Conservation (phyloP, 106 monocot genomes). For the Narthecium ossifragum region DNA sequence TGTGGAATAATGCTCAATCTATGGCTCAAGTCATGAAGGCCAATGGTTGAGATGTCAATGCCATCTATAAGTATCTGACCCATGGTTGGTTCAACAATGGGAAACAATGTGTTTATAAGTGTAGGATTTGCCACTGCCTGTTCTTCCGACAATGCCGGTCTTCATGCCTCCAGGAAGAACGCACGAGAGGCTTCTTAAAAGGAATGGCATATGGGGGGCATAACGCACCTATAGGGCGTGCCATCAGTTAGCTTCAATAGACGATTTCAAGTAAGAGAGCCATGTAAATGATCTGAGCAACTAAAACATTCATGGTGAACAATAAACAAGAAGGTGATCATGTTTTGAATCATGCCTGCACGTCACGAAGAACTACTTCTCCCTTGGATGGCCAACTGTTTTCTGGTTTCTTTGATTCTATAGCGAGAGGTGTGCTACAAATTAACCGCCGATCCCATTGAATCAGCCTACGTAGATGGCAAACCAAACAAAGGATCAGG, state of each 20-base stretch:
- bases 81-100: constrained; percentile 57
- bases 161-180: constrained; percentile 66
- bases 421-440: no score
- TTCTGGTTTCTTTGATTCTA: no score
- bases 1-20: constrained; percentile 80
- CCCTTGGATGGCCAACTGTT: constrained; percentile 85
- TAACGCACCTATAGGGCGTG: constrained; percentile 44
- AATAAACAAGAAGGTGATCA: no score
- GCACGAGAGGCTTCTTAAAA: constrained; percentile 50
- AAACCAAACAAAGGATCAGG: no score
- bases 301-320: neutral
- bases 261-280: neutral
- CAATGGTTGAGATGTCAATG: constrained; percentile 53
- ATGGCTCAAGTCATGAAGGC: constrained; percentile 76
- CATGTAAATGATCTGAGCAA: neutral
- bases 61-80: constrained; percentile 67
- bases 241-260: neutral
- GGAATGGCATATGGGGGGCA: constrained; percentile 55
- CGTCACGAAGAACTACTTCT: constrained; percentile 49
- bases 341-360: constrained; percentile 66
- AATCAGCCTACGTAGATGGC: no score
- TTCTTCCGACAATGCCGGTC: constrained; percentile 73
- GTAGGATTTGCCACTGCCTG: constrained; percentile 90
- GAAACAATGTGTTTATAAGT: constrained; percentile 62
- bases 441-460: no score